Base-by-base conservation (phyloP, 768 basidiomycete species). In the Imleria badia region DNA sequence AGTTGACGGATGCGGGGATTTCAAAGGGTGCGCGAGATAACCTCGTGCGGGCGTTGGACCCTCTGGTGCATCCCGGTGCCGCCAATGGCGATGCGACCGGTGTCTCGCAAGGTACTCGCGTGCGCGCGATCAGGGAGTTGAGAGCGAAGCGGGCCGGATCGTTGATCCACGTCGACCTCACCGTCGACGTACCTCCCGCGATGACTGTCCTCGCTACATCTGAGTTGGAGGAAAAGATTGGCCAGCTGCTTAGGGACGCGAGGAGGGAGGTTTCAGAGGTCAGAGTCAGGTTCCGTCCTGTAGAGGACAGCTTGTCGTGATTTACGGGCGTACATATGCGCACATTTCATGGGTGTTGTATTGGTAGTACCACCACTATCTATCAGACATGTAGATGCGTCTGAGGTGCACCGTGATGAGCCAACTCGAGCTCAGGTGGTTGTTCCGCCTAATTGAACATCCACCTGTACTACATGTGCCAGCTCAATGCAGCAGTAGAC, bases 1-100 rank as follows among this genome's bases (percentile, higher is more conserved):
- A 97, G 66, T 76, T 97, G 54, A 88, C 89, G 1, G 94, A 97
- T 63, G 89, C 87, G 17, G 85, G 92, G 15, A 82, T 93, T 29
- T 83, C 91, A 1, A 67, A 69, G 9, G 67, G 70, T 47, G 86
- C 84, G 42, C 78, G 75, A 40, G 69, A 71, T 26, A 76, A 78
- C 15, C 78, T 94, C n/a, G 66, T 78, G 54, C 76, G 71, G 50
- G 76, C 82, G 3, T 73, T 94, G 31, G 73, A 80, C 9, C 86
- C 84, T 45, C 73, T 89, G 20, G 62, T 83, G 19, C 65, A 79
- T 11, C 48, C 62, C 1, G 60, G 72, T 6, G 56, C 52, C 20
- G 26, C 62, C n/a, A 48, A 63, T 15, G 62, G 72, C 10, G 59
- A 57, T 22, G 51, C 62, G 10, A 35, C 52, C 1, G n/a, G 35